phyloP scores from a whole-genome alignment of 169 alveolate species.

The Plasmodium berghei region DNA sequence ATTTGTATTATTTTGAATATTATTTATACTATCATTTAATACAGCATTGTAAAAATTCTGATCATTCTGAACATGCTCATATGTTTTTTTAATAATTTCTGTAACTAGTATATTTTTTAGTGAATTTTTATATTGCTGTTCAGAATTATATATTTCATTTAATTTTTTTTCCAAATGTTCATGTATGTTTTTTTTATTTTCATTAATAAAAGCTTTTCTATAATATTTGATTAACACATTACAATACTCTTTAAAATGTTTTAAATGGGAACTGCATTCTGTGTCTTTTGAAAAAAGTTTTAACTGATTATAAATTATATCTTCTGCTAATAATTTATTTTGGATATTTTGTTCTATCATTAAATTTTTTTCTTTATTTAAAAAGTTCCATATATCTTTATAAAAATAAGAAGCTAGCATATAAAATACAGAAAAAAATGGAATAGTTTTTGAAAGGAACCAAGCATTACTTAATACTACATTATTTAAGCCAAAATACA shows the following conservation, averaged over 20 bases:
- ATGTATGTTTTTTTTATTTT: constrained; percentile 16
- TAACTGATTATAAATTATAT: constrained; percentile 85
- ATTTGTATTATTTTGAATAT: constrained; percentile 12
- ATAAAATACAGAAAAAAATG: constrained; percentile 91
- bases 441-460: constrained; percentile 90
- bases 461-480: constrained; percentile 90
- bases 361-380: constrained; percentile 86
- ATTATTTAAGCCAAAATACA: constrained; percentile 90
- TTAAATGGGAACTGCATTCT: constrained; percentile 77
- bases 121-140: constrained; percentile 40
- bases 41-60: constrained; percentile 13
- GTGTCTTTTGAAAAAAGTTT: constrained; percentile 79
- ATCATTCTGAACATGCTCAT: constrained; percentile 21
- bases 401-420: constrained; percentile 91
- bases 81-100: constrained; percentile 39
- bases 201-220: constrained; percentile 33
- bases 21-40: constrained; percentile 42
- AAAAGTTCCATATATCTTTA: constrained; percentile 68
- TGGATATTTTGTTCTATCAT: constrained; percentile 84
- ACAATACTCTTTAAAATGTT: constrained; percentile 66
- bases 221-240: constrained; percentile 4
- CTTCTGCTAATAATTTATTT: constrained; percentile 87
- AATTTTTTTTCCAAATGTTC: constrained; percentile 55
- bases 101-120: constrained; percentile 26
- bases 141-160: constrained; percentile 59